A percentile compares a stretch with the other conserved stretches of the same genome.
Conservation (phyloP, 2,329 filamentous ascomycete genomes). For the Arthrobotrys entomopaga region DNA sequence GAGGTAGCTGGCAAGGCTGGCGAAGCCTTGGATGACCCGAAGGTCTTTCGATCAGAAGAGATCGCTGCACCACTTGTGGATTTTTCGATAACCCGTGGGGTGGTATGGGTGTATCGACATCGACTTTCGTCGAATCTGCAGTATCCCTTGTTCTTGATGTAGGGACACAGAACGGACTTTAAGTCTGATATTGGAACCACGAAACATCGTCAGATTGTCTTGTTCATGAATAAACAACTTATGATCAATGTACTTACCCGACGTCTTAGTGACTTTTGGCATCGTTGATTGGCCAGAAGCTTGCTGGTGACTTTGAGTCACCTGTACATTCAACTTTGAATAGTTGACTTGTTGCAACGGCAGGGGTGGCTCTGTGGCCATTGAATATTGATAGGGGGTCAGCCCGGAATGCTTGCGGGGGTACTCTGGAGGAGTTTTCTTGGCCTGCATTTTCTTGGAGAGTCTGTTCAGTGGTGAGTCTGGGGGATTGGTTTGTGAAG, state of each 20-base stretch:
- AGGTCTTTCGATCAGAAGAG: neutral
- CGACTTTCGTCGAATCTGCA: slow-evolving; percentile 19
- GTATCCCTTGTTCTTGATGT: slow-evolving; percentile 24
- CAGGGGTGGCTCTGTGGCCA: slow-evolving; percentile 21
- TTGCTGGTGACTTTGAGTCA: too few species aligned
- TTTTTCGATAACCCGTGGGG: neutral
- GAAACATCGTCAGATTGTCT: neutral
- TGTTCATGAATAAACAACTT: neutral
- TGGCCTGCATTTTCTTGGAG: neutral
- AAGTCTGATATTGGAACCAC: neutral
- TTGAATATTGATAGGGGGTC: slow-evolving; percentile 43
- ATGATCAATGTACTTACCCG: slow-evolving; percentile 4
- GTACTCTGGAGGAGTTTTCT: neutral
- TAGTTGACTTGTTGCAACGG: neutral
- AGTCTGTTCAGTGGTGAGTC: slow-evolving; percentile 4
- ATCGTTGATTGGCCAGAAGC: neutral
- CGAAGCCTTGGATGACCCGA: slow-evolving; percentile 5
- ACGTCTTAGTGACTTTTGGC: slow-evolving; percentile 4
- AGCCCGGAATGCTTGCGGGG: neutral
- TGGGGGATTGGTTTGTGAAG: slow-evolving; percentile 5
- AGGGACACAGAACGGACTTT: slow-evolving; percentile 35
- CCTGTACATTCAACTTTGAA: neutral
- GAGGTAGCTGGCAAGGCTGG: slow-evolving; percentile 9
- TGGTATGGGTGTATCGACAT: slow-evolving; percentile 27
- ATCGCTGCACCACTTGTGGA: too few species aligned